phyloP scores from a whole-genome alignment of 192 early-diverging fungal genomes.

The Backusella liffmaniae region DNA sequence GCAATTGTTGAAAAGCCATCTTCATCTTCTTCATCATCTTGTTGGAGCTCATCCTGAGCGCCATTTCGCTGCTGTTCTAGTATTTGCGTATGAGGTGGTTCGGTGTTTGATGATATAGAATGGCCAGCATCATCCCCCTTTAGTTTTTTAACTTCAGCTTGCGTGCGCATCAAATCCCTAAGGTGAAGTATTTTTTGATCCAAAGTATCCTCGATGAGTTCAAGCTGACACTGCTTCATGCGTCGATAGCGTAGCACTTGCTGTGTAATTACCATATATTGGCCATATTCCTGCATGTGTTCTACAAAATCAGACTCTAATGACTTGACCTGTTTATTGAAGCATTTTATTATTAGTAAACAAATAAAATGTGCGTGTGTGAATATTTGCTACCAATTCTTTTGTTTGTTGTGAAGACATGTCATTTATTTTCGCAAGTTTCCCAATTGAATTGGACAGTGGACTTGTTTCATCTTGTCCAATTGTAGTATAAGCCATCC shows the following conservation, averaged over 20 bases:
- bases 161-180: not conserved
- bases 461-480: conserved; percentile 13
- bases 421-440: not conserved
- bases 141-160: not conserved
- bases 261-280: conserved; percentile 2
- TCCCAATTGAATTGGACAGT: not conserved
- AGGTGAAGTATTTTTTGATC: not conserved
- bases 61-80: not conserved
- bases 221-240: conserved; percentile 10
- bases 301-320: conserved; percentile 6
- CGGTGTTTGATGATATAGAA: not conserved
- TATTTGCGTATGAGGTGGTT: not conserved
- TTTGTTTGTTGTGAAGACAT: not conserved
- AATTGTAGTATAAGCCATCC: conserved; percentile 1
- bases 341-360: not conserved
- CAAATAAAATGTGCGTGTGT: not conserved
- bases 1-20: conserved; percentile 9
- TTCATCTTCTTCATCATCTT: not conserved
- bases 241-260: conserved; percentile 1
- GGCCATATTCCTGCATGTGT: conserved; percentile 10
- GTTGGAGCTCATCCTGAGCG: not conserved
- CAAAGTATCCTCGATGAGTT: not conserved
- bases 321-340: not conserved
- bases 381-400: conserved; percentile 5
- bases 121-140: not conserved